phyloP scores from a whole-genome alignment of 495 filamentous ascomycete species.

The Neurospora pannonica region DNA sequence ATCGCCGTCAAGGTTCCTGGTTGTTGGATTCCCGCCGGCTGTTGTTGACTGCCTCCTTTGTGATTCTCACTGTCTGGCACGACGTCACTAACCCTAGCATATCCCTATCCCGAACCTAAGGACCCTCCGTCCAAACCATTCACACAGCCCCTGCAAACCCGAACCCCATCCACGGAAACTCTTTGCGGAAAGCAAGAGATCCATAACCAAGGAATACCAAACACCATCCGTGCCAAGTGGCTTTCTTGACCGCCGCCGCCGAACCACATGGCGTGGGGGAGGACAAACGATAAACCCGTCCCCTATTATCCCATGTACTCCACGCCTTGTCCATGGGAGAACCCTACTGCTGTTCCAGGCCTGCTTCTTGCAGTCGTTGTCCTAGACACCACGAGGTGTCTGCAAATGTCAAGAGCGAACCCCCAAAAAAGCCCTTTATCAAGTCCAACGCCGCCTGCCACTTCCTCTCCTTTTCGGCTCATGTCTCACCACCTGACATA shows the following conservation, averaged over 20 bases:
- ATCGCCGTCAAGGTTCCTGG: neutral
- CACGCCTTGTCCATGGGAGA: neutral
- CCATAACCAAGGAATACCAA: neutral
- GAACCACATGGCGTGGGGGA: slow-evolving; percentile 16
- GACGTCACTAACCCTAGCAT: neutral
- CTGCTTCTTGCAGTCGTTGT: slow-evolving; percentile 16
- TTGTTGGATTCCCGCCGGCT: neutral
- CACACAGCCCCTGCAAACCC: neutral
- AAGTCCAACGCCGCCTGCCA: slow-evolving; percentile 15
- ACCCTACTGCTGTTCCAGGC: neutral
- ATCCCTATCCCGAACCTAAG: neutral
- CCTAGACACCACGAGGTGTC: slow-evolving; percentile 22
- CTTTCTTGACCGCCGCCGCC: neutral
- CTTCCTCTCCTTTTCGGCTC: slow-evolving; percentile 1
- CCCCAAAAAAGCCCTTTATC: slow-evolving; percentile 9
- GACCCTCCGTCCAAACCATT: neutral
- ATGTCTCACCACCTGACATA: slow-evolving; percentile 25
- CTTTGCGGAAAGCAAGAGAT: neutral
- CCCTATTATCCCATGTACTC: neutral
- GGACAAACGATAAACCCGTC: slow-evolving; percentile 22
- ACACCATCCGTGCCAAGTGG: neutral
- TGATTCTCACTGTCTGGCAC: neutral
- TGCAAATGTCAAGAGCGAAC: slow-evolving; percentile 16
- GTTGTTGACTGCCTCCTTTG: neutral
- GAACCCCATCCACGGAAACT: neutral